Evolutionary conservation across 1,284 basidiomycete genomes (phyloP).

Genomic region (Meripilus lineatus): DNA sequence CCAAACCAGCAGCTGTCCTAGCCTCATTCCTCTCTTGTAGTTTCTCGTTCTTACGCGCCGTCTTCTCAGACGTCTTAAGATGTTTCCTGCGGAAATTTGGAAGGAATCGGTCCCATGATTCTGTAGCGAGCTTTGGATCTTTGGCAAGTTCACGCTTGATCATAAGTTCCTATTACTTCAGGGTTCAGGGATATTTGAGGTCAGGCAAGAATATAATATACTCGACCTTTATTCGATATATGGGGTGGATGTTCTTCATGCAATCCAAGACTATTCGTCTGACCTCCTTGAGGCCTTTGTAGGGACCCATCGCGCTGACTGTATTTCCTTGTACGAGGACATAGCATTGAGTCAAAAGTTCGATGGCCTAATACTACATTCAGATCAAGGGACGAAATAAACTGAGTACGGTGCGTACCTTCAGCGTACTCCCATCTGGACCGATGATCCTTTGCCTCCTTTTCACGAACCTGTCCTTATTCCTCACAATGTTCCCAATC

Average conservation of each 20-base stretch:
- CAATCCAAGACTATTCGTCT: constrained; percentile 94
- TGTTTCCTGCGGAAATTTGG: constrained; percentile 95
- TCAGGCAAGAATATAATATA: not conserved
- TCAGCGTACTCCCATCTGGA: constrained; percentile 93
- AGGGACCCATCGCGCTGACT: constrained; percentile 96
- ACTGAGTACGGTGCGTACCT: constrained; percentile 47
- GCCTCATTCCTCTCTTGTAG: constrained; percentile 52
- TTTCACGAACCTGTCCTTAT: constrained; percentile 98
- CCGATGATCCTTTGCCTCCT: constrained; percentile 95
- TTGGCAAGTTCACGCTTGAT: constrained; percentile 97
- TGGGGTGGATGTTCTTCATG: constrained; percentile 99
- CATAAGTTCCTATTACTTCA: constrained; percentile 84
- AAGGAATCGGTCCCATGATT: constrained; percentile 97
- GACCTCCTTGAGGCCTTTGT: constrained; percentile 95
- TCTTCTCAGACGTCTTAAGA: constrained; percentile 90
- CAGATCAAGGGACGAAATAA: constrained; percentile 1
- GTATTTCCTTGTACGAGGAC: constrained; percentile 98
- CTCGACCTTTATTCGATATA: constrained; percentile 94
- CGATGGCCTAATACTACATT: constrained; percentile 74
- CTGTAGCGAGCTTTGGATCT: constrained; percentile 91
- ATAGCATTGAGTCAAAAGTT: constrained; percentile 95
- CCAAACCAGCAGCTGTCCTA: constrained; percentile 55
- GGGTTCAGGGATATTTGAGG: constrained; percentile 5
- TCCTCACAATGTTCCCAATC: constrained; percentile 90
- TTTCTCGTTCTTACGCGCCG: constrained; percentile 76